Percentiles rank a stretch among this genome's conserved stretches.
These are phyloP conservation scores for Entrophospora sp. DNA, from an alignment of 192 early-diverging fungal species.

Conservation along the genomic window DNA sequence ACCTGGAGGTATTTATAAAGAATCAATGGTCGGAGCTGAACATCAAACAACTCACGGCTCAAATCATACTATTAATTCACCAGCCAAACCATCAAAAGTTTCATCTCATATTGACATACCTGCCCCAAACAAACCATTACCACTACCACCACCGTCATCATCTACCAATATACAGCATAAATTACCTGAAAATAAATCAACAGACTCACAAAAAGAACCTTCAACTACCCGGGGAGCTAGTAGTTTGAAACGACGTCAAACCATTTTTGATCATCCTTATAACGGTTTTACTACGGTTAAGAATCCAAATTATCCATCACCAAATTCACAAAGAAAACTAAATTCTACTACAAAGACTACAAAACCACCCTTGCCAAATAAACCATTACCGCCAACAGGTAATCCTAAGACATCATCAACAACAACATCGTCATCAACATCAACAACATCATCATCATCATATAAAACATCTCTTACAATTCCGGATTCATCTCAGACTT, in stretches of 20 bases:
- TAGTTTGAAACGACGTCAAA: conserved; percentile 31
- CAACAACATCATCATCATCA: too few relatives aligned
- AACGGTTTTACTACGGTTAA: conserved; percentile 36
- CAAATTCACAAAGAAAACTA: neutral
- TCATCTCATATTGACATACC: neutral
- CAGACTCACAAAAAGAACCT: neutral
- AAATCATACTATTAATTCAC: too few relatives aligned
- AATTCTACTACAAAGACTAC: neutral
- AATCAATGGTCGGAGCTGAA: too few relatives aligned
- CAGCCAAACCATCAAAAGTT: too few relatives aligned
- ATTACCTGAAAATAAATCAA: neutral
- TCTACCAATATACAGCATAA: neutral
- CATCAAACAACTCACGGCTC: too few relatives aligned
- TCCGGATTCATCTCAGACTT: too few relatives aligned
- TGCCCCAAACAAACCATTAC: neutral
- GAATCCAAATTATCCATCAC: conserved; percentile 21
- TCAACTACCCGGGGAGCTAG: neutral
- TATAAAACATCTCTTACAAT: too few relatives aligned
- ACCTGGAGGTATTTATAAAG: too few relatives aligned
- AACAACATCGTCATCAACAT: too few relatives aligned
- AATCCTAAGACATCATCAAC: too few relatives aligned
- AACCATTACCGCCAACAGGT: conserved; percentile 17
- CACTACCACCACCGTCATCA: too few relatives aligned
- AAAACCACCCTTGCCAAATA: conserved; percentile 15
- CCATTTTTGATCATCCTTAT: conserved; percentile 51